A percentile compares a stretch with the other conserved stretches of the same genome.
phyloP scores from a whole-genome alignment of 2,329 filamentous ascomycete species.

The Nigrograna mackinnonii region DNA sequence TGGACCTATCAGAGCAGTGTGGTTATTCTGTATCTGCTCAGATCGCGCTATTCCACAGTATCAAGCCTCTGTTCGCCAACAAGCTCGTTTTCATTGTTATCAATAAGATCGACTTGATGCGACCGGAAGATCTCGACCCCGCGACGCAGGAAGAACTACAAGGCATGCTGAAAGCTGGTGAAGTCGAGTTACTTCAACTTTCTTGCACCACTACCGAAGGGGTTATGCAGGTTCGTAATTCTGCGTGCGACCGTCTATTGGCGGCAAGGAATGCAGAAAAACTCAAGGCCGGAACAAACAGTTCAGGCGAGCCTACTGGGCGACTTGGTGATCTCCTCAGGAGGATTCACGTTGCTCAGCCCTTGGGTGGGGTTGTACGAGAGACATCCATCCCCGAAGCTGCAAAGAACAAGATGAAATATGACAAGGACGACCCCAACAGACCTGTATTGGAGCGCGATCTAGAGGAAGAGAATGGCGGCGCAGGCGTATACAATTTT shows the following conservation, averaged over 20 bases:
- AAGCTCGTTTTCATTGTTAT: slow-evolving; percentile 96
- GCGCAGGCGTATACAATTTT: slow-evolving; percentile 93
- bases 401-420: slow-evolving; percentile 80
- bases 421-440: slow-evolving; percentile 87
- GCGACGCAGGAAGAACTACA: slow-evolving; percentile 79
- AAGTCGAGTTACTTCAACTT: slow-evolving; percentile 89
- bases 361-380: slow-evolving; percentile 76
- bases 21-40: slow-evolving; percentile 93
- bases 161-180: slow-evolving; percentile 78
- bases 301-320: slow-evolving; percentile 73
- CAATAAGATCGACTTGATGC: slow-evolving; percentile 96
- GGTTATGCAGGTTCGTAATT: slow-evolving; percentile 93
- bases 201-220: slow-evolving; percentile 96
- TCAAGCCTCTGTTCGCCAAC: slow-evolving; percentile 95
- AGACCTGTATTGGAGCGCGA: slow-evolving; percentile 81
- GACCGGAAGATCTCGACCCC: slow-evolving; percentile 82
- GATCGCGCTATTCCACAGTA: slow-evolving; percentile 92
- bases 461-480: slow-evolving; percentile 87
- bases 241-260: slow-evolving; percentile 88
- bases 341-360: slow-evolving; percentile 95
- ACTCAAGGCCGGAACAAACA: slow-evolving; percentile 84
- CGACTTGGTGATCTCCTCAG: slow-evolving; percentile 88
- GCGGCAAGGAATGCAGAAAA: slow-evolving; percentile 95
- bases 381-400: slow-evolving; percentile 90
- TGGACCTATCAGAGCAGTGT: slow-evolving; percentile 96